These are phyloP conservation scores for Amborella trichopoda DNA, from an alignment of 164 flowering plant species.

Conservation along the genomic window DNA sequence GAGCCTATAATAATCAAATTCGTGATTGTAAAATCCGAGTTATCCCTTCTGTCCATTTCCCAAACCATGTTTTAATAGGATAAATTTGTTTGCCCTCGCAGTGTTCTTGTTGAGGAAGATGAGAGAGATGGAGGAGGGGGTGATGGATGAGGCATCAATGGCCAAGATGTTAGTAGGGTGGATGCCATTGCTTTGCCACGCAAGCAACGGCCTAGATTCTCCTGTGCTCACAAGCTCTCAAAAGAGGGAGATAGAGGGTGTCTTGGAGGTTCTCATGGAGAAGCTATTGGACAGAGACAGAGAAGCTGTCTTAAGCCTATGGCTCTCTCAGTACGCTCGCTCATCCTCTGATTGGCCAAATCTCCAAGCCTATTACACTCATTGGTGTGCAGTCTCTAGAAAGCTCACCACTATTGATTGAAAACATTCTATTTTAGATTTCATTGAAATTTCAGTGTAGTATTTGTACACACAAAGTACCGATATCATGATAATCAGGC, in stretches of 20 bases:
- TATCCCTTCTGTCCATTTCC: too few relatives aligned
- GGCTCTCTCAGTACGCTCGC: slow-evolving; percentile 70
- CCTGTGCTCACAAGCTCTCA: slow-evolving; percentile 46
- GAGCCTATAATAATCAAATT: too few relatives aligned
- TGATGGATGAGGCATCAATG: slow-evolving; percentile 14
- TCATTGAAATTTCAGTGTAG: too few relatives aligned
- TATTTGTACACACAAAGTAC: too few relatives aligned
- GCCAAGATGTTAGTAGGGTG: slow-evolving; percentile 53
- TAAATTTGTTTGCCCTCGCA: slow-evolving; percentile 17
- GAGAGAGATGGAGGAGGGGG: slow-evolving; percentile 27
- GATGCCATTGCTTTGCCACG: slow-evolving; percentile 79
- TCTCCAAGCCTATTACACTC: slow-evolving; percentile 46
- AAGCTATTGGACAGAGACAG: slow-evolving; percentile 30
- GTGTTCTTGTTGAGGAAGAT: slow-evolving; percentile 61
- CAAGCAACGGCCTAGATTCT: slow-evolving; percentile 54
- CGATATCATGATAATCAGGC: too few relatives aligned
- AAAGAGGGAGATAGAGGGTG: slow-evolving; percentile 41
- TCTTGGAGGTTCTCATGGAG: slow-evolving; percentile 40
- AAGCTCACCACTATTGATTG: slow-evolving; percentile 21
- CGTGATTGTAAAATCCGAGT: too few relatives aligned
- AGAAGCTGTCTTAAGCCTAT: slow-evolving; percentile 55
- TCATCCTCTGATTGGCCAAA: slow-evolving; percentile 81
- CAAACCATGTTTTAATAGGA: too few relatives aligned
- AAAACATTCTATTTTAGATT: slow-evolving; percentile 22
- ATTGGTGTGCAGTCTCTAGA: slow-evolving; percentile 65